These are phyloP conservation scores for Boletus coccyginus DNA, from an alignment of 768 basidiomycete species.

Conservation along the genomic window DNA sequence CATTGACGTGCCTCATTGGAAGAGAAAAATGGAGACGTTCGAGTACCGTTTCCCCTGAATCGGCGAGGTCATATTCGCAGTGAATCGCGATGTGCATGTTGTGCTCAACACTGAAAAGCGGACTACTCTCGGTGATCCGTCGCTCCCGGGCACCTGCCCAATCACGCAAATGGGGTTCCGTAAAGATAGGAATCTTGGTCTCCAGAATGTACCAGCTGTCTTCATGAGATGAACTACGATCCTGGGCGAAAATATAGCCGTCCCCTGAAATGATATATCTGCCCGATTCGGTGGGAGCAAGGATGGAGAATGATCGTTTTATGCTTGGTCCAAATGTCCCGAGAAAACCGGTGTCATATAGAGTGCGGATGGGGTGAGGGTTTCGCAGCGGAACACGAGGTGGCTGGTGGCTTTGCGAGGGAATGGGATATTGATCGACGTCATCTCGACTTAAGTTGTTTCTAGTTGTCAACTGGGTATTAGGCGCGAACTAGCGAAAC, in stretches of 20 bases:
- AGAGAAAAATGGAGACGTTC: constrained; percentile 39
- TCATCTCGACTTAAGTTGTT: constrained; percentile 41
- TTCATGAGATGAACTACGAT: constrained; percentile 18
- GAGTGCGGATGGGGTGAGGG: constrained; percentile 46
- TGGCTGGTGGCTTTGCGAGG: constrained; percentile 56
- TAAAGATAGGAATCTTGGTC: constrained; percentile 20
- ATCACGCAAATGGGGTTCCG: constrained; percentile 14
- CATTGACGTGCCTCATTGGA: constrained; percentile 51
- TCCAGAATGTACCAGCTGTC: constrained; percentile 28
- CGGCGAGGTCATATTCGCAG: constrained; percentile 52
- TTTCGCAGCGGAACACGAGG: constrained; percentile 56
- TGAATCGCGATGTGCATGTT: constrained; percentile 50
- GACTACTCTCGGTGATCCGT: constrained; percentile 48
- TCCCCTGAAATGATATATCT: constrained; percentile 47
- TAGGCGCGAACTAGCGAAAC: constrained; percentile 3
- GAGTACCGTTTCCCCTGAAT: constrained; percentile 23
- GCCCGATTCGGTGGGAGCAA: constrained; percentile 46
- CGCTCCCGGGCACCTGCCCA: constrained; percentile 31
- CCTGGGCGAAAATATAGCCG: constrained; percentile 46
- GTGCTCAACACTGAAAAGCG: constrained; percentile 58
- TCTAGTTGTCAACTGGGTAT: constrained; percentile 29
- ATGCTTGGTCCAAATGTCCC: constrained; percentile 22
- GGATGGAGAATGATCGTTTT: constrained; percentile 44
- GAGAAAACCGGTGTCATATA: constrained; percentile 48
- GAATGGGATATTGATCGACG: constrained; percentile 51